A percentile compares a stretch with the other conserved stretches of the same genome.
Evolutionary conservation across 805 yeast genomes (phyloP).

Genomic region (Candida patagonica): DNA sequence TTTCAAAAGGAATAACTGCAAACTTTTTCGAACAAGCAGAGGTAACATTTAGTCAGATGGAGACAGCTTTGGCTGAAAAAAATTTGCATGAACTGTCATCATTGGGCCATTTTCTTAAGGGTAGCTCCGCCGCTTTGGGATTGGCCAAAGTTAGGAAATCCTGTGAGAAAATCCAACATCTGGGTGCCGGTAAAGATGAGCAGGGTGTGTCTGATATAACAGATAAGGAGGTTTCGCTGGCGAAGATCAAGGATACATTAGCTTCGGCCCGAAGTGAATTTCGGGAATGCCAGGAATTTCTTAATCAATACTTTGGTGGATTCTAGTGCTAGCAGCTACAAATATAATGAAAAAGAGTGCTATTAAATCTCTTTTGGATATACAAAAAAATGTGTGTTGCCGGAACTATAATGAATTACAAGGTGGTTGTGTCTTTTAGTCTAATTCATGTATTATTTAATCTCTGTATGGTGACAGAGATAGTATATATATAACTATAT

Average conservation of each 20-base stretch:
- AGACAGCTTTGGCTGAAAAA: conserved; percentile 36
- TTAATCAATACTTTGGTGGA: conserved; percentile 22
- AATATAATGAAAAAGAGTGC: too few relatives aligned
- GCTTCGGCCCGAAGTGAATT: conserved; percentile 27
- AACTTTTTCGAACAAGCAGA: conserved; percentile 87
- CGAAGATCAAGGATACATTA: conserved; percentile 21
- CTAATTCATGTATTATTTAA: too few relatives aligned
- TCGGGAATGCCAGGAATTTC: conserved; percentile 24
- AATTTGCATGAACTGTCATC: conserved; percentile 53
- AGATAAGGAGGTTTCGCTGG: conserved; percentile 27
- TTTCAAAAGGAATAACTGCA: conserved; percentile 64
- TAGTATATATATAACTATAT: too few relatives aligned
- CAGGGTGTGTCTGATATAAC: conserved; percentile 26
- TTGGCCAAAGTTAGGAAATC: conserved; percentile 69
- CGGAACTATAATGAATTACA: too few relatives aligned
- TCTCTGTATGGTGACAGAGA: too few relatives aligned
- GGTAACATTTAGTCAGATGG: conserved; percentile 68
- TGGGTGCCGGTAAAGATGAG: conserved; percentile 47
- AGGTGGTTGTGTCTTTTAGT: too few relatives aligned
- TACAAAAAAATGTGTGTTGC: too few relatives aligned
- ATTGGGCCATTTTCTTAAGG: conserved; percentile 88
- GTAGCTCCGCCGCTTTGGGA: conserved; percentile 92
- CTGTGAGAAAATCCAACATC: conserved; percentile 90
- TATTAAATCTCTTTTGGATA: too few relatives aligned
- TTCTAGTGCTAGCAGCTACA: too few relatives aligned